Percentiles rank a stretch among this genome's conserved stretches.
Evolutionary conservation across 108 stramenopile genomes (phyloP).

Genomic region (Aurantiochytrium sp.): DNA sequence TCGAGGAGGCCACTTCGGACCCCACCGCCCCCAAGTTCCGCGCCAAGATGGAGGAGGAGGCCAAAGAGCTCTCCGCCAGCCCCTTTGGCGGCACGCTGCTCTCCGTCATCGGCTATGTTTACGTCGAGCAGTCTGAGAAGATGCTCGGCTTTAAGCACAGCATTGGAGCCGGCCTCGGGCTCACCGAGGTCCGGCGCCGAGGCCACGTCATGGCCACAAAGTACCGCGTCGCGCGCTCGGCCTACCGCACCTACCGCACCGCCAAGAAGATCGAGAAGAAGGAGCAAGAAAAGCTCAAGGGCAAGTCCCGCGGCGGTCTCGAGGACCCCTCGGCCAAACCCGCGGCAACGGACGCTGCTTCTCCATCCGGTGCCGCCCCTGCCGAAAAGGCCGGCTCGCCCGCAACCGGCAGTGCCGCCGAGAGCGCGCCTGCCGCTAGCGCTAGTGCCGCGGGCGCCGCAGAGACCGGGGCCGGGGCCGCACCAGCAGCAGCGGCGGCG

Average conservation of each 20-base stretch:
- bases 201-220: conserved; percentile 20
- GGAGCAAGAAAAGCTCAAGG: neutral
- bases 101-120: neutral
- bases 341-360: too few relatives aligned
- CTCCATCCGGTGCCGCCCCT: neutral
- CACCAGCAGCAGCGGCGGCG: too few relatives aligned
- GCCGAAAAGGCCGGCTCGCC: neutral
- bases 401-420: too few relatives aligned
- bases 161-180: neutral
- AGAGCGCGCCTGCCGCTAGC: neutral
- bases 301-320: neutral
- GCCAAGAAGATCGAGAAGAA: conserved; percentile 7
- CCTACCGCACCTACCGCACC: neutral
- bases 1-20: neutral
- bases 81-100: conserved; percentile 26
- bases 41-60: neutral
- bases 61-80: conserved; percentile 24
- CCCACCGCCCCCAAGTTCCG: neutral
- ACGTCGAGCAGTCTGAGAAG: neutral
- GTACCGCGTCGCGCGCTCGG: neutral
- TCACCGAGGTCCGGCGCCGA: neutral
- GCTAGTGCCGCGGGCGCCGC: too few relatives aligned
- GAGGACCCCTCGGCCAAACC: neutral
- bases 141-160: conserved; percentile 21
- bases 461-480: neutral